Conservation (phyloP, 768 basidiomycete genomes). For the Lanmaoa rubissima region DNA sequence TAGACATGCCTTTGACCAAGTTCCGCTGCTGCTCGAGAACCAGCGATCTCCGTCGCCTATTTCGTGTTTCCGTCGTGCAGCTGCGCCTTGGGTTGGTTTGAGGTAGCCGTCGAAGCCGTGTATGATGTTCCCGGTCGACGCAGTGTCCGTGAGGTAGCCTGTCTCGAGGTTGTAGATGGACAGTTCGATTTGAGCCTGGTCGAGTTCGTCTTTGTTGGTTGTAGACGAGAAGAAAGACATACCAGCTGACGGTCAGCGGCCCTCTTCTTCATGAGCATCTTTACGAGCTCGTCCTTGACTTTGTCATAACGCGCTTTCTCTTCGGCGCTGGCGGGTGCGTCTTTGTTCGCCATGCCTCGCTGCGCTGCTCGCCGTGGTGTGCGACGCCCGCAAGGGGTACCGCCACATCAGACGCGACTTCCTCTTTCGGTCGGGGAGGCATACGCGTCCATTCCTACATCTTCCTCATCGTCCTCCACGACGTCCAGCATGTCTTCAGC, state of each 20-base stretch:
- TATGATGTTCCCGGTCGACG: constrained; percentile 83
- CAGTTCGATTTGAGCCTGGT: constrained; percentile 71
- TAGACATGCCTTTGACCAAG: constrained; percentile 62
- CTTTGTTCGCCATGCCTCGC: constrained; percentile 38
- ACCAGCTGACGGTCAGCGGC: constrained; percentile 77
- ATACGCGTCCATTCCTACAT: constrained; percentile 25
- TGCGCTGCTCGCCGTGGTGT: background rate
- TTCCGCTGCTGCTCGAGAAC: constrained; percentile 79
- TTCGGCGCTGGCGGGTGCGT: constrained; percentile 49
- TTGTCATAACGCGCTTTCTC: constrained; percentile 71
- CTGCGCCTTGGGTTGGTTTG: constrained; percentile 59
- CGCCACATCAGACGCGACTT: constrained; percentile 10
- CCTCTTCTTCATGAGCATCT: constrained; percentile 73
- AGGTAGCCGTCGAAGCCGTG: constrained; percentile 86
- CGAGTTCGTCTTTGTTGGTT: background rate
- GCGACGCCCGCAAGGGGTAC: background rate
- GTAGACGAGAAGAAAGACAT: constrained; percentile 18
- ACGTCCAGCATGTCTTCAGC: constrained; percentile 50
- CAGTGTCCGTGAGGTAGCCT: constrained; percentile 74
- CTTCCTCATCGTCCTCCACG: background rate
- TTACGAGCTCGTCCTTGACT: constrained; percentile 70
- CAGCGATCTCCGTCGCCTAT: constrained; percentile 75
- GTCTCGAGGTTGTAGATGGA: constrained; percentile 79
- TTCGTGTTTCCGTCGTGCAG: constrained; percentile 64
- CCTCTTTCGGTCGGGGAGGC: constrained; percentile 24